Evolutionary conservation across 2,329 filamentous ascomycete genomes (phyloP).

Genomic region (Aureobasidium uvarum): DNA sequence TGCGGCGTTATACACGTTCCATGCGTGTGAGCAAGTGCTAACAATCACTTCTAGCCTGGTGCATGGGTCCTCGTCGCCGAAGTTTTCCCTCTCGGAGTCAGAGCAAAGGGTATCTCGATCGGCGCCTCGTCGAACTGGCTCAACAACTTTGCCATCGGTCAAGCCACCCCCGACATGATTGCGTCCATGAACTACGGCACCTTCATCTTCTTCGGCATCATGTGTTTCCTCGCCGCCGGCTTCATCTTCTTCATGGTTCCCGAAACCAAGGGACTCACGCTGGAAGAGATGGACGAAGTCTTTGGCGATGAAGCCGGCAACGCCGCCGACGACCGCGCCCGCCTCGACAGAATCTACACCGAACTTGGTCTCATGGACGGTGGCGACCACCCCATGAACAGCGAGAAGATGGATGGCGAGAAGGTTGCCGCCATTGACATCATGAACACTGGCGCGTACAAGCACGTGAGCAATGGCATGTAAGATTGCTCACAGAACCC

Average conservation of each 20-base stretch:
- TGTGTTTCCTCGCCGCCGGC: slow-evolving; percentile 61
- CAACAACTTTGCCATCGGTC: slow-evolving; percentile 31
- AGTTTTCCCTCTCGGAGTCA: slow-evolving; percentile 68
- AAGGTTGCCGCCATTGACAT: not conserved
- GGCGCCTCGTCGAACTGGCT: slow-evolving; percentile 54
- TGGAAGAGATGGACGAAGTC: slow-evolving; percentile 56
- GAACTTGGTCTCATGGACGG: slow-evolving; percentile 20
- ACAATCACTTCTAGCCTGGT: slow-evolving; percentile 5
- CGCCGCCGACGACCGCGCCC: slow-evolving; percentile 24
- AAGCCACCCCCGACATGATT: slow-evolving; percentile 63
- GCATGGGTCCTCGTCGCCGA: slow-evolving; percentile 66
- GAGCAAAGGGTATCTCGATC: slow-evolving; percentile 68
- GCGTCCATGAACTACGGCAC: slow-evolving; percentile 65
- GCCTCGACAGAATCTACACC: slow-evolving; percentile 26
- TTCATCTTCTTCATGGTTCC: slow-evolving; percentile 54
- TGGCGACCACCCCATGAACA: not conserved
- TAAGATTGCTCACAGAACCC: not conserved
- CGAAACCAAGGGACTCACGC: slow-evolving; percentile 54
- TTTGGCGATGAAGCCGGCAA: slow-evolving; percentile 32
- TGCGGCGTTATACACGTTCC: too few relatives aligned
- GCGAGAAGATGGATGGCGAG: slow-evolving; percentile 6
- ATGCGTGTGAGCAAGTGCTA: too few relatives aligned
- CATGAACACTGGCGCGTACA: not conserved
- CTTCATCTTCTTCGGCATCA: slow-evolving; percentile 66
- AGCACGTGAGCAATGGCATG: not conserved